Evolutionary conservation across 2,329 filamentous ascomycete genomes (phyloP), one percentile per base, ranked within the genome.

Genomic region (Gaeumannomyces sp.): DNA sequence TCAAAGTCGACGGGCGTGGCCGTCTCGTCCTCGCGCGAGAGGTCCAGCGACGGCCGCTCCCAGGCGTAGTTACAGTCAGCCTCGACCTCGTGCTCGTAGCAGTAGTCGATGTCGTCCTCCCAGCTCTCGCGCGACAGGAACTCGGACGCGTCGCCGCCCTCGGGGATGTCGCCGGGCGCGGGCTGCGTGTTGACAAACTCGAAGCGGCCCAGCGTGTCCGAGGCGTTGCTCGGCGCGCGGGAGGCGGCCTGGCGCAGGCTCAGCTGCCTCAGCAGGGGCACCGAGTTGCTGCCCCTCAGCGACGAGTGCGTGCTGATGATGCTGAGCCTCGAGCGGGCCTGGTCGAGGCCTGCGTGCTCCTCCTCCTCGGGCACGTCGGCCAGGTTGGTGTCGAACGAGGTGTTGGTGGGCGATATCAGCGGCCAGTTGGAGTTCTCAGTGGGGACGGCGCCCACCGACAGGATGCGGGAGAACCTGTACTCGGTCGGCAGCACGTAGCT

Each of bases 51-150:
- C 3, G 80, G 77, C 22, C 83, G 81, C 65, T 87, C 84, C 86
- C 86, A 89, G 59, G 86, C 82, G 69, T 87, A 89, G 67, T 89
- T 83, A 71, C 85, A 89, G 73, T 89, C 80, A 10, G 86, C 87
- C 72, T 89, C 87, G 16, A 82, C 85, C 68, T 86, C 87, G 69
- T 90, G 85, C 68, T 89, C 86, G 70, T 90, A 90, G 71, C 85
- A 89, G 73, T 89, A 90, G 71, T 90, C 87, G 67, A 90, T 89
- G 67, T 86, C 86, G 63, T 88, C 86, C 70, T 90, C 87, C 87
- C 87, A 90, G 69, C 78, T 87, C 69, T 82, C 80, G 10, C 75
- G 75, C 28, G 72, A 69, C n/a, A 75, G 67, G 4, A 67, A 64
- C 3, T 77, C 75, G n/a, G 70, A 70, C 19, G 64, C 69, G 10